Evolutionary conservation across 2,329 filamentous ascomycete species (phyloP).

Genomic region (Cladosporium sphaerospermum): DNA sequence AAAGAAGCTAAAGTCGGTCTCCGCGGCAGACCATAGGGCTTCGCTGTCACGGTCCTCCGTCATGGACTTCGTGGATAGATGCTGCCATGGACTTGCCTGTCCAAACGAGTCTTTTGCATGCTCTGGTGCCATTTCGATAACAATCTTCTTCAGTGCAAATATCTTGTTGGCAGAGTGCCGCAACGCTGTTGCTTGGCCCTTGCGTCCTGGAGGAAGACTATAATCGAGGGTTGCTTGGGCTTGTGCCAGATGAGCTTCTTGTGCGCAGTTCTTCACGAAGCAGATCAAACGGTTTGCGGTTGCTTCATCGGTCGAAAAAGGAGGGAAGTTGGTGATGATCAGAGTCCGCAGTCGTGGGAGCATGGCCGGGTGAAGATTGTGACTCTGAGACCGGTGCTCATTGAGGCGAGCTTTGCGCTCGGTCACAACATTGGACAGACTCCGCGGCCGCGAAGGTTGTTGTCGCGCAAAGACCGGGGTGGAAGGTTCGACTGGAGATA

Average conservation of each 20-base stretch:
- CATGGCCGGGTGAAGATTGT: slow-evolving; percentile 48
- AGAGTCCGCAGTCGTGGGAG: slow-evolving; percentile 50
- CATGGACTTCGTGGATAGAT: slow-evolving; percentile 45
- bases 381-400: slow-evolving; percentile 17
- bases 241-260: slow-evolving; percentile 48
- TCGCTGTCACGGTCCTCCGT: slow-evolving; percentile 56
- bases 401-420: slow-evolving; percentile 25
- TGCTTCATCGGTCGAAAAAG: slow-evolving; percentile 26
- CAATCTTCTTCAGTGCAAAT: slow-evolving; percentile 50
- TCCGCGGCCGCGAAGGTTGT: slow-evolving; percentile 17
- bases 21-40: slow-evolving; percentile 53
- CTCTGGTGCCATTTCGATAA: slow-evolving; percentile 48
- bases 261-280: slow-evolving; percentile 52
- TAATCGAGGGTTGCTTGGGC: slow-evolving; percentile 52
- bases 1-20: slow-evolving; percentile 57
- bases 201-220: slow-evolving; percentile 51
- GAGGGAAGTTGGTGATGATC: slow-evolving; percentile 51
- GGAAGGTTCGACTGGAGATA: slow-evolving; percentile 2
- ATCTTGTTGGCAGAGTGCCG: slow-evolving; percentile 33
- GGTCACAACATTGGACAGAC: slow-evolving; percentile 25
- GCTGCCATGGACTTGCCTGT: slow-evolving; percentile 40
- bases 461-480: slow-evolving; percentile 8
- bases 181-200: slow-evolving; percentile 42
- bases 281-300: slow-evolving; percentile 43
- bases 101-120: slow-evolving; percentile 19